A percentile compares a stretch with the other conserved stretches of the same genome.
phyloP scores from a whole-genome alignment of 2,329 filamentous ascomycete genomes.

The Myriosclerotinia curreyana region DNA sequence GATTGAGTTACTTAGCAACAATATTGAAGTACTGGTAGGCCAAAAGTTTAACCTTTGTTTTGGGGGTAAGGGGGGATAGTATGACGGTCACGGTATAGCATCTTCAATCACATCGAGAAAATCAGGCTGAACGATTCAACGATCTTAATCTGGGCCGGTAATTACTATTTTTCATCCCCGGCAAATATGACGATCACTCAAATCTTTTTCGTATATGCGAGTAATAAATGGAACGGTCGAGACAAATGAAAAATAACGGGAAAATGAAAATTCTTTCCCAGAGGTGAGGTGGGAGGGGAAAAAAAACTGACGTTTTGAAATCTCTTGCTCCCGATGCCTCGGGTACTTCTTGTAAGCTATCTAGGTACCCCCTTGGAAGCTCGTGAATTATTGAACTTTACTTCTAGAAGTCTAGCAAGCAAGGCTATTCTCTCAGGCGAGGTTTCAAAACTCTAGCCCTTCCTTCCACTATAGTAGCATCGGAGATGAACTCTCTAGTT shows the following conservation, averaged over 20 bases:
- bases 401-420: conserved; percentile 1
- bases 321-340: conserved; percentile 2
- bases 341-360: not conserved
- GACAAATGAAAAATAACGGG: not conserved
- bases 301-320: conserved; percentile 1
- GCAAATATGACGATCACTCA: conserved; percentile 3
- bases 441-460: not conserved
- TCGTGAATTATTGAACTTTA: not conserved
- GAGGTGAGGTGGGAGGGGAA: not conserved
- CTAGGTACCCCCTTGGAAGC: not conserved
- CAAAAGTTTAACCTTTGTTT: no score
- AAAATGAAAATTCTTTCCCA: conserved; percentile 8
- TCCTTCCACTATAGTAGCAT: not conserved
- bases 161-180: not conserved
- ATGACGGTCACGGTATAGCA: not conserved
- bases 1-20: no score
- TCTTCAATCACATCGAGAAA: not conserved
- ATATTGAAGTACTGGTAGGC: no score
- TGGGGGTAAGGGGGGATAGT: no score
- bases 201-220: not conserved
- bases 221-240: conserved; percentile 5
- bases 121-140: conserved; percentile 3
- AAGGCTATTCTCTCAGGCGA: not conserved
- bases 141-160: not conserved
- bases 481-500: conserved; percentile 5